phyloP scores from a whole-genome alignment of 176 grass and related monocot genomes.

The Zoysia japonica region DNA sequence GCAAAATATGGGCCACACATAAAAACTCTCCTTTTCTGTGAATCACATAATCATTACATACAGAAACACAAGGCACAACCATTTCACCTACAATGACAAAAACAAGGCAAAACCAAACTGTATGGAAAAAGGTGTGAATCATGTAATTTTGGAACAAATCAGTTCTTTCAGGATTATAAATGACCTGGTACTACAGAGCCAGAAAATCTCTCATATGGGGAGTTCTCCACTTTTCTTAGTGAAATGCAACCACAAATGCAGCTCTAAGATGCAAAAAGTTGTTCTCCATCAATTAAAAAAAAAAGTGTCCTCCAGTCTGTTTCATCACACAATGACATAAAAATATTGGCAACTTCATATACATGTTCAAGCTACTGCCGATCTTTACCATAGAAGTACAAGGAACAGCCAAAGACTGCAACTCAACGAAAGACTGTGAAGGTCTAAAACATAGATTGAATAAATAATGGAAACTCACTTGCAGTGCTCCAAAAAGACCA shows the following conservation, averaged over 20 bases:
- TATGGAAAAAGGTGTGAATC: not conserved
- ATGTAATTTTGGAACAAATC: not conserved
- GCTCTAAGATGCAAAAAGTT: not conserved
- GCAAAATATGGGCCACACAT: not conserved
- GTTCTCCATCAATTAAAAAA: not conserved
- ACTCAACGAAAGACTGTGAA: not conserved
- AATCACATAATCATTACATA: not conserved
- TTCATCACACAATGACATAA: constrained; percentile 12
- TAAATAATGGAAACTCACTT: constrained; percentile 48
- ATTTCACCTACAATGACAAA: too few species aligned
- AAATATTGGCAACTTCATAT: not conserved
- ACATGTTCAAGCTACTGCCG: not conserved
- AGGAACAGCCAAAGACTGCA: not conserved
- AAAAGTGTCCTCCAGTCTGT: not conserved
- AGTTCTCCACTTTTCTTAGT: not conserved
- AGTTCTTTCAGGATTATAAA: not conserved
- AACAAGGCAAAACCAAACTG: not conserved
- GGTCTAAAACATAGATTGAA: not conserved
- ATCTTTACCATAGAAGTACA: not conserved
- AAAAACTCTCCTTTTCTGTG: not conserved
- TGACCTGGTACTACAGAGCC: not conserved
- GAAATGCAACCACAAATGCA: constrained; percentile 5
- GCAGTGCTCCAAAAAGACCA: constrained; percentile 82
- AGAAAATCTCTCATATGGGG: not conserved
- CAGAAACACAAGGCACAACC: too few species aligned